Base-by-base conservation (phyloP, 345 rosid species). In the Populus deltoides region DNA sequence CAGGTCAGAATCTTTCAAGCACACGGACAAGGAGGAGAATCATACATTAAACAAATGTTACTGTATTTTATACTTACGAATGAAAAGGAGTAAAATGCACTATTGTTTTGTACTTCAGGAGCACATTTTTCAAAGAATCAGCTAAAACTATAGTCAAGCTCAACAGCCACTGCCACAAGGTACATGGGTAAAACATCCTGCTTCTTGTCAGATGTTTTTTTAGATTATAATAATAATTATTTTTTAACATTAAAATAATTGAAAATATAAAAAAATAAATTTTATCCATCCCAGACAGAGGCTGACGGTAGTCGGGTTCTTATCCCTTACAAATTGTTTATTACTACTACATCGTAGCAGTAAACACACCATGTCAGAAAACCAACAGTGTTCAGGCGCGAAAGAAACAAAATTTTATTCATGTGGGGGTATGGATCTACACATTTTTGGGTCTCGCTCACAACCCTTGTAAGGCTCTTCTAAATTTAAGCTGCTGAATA, bases 341-440 rank as follows among this genome's bases (percentile, higher is more conserved):
- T n/a, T 57, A 9, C 25, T n/a, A 3, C 24, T 57, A n/a, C 11
- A 9, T 10, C 1, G 13, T n/a, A 18, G 3, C 0, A 57, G 11
- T 41, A n/a, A 25, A n/a, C 63, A 57, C 4, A 24, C 1, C 9
- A 13, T 25, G 13, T 24, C 11, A 9, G 29, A 57, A n/a, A 57
- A n/a, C 63, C 27, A 8, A 8, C 0, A 15, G 16, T 11, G 35
- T 12, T 59, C 24, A 41, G 9, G 9, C 2, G 17, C 27, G 57
- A 24, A 36, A 38, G 31, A 20, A 55, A 63, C 80, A 69, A 61
- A 78, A 72, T 45, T 72, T 65, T 72, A 78, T 51, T 78, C 63
- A 8, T 27, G 6, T 9, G 27, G 7, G 7, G 29, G 66, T 31
- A 43, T 20, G 15, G 27, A 73, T 68, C 73, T 73, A 47, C 67